phyloP scores from a whole-genome alignment of 768 basidiomycete species.

The Naematelia aurantialba region DNA sequence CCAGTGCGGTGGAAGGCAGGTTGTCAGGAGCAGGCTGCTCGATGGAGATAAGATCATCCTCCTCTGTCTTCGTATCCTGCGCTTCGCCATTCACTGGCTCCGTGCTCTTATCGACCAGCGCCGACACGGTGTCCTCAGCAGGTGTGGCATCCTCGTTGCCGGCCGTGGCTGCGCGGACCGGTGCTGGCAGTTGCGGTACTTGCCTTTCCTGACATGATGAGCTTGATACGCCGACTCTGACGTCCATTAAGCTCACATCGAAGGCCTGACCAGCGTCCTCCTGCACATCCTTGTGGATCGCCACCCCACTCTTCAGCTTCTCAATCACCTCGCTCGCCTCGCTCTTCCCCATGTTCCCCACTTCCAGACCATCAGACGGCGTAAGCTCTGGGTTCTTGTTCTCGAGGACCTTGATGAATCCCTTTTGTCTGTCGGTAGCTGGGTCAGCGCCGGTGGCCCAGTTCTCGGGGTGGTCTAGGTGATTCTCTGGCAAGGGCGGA shows the following conservation, averaged over 20 bases:
- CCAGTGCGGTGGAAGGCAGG: not conserved
- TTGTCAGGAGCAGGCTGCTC: not conserved
- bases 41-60: no score
- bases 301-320: slow-evolving; percentile 33
- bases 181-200: no score
- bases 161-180: not conserved
- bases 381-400: slow-evolving; percentile 25
- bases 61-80: no score
- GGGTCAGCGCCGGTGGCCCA: slow-evolving; percentile 44
- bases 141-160: not conserved
- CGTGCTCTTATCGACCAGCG: slow-evolving; percentile 1
- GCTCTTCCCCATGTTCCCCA: slow-evolving; percentile 37
- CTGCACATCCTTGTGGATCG: not conserved
- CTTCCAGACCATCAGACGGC: slow-evolving; percentile 25
- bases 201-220: no score
- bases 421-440: slow-evolving; percentile 41
- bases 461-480: slow-evolving; percentile 43
- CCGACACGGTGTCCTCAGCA: not conserved
- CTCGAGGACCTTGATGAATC: slow-evolving; percentile 41
- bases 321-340: slow-evolving; percentile 49
- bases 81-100: slow-evolving; percentile 4
- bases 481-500: slow-evolving; percentile 36
- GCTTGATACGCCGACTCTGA: not conserved
- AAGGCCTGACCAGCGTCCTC: slow-evolving; percentile 4
- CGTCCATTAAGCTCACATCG: slow-evolving; percentile 8